A percentile compares a stretch with the other conserved stretches of the same genome.
phyloP scores from a whole-genome alignment of 148 eudicot species.

The Vaccinium darrowii region DNA sequence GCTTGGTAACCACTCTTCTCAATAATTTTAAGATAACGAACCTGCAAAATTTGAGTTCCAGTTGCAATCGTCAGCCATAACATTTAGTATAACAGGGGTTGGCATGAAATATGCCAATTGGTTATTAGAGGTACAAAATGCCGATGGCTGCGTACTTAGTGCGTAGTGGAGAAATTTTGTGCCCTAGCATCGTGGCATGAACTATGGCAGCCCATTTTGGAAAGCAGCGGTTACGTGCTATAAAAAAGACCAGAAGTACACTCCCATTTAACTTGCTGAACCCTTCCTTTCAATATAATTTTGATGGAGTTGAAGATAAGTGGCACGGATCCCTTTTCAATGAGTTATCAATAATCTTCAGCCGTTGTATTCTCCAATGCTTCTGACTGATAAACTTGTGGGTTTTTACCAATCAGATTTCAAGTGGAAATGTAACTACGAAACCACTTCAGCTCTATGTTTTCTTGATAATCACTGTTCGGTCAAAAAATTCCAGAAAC shows the following conservation, averaged over 20 bases:
- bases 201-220: neutral
- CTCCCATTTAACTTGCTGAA: neutral
- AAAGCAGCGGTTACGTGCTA: neutral
- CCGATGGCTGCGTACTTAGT: neutral
- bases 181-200: neutral
- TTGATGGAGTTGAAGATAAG: neutral
- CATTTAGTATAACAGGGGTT: neutral
- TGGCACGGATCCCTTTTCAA: neutral
- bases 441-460: neutral
- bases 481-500: neutral
- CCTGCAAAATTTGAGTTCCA: constrained; percentile 31
- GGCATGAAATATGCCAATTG: neutral
- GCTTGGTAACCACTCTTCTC: constrained; percentile 7
- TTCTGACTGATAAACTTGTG: neutral
- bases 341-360: neutral
- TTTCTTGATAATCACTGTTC: neutral
- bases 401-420: neutral
- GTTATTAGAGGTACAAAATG: neutral
- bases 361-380: neutral
- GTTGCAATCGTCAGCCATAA: neutral
- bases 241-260: neutral
- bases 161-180: neutral
- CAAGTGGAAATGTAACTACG: neutral
- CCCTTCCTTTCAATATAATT: neutral
- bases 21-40: constrained; percentile 41